These are phyloP conservation scores for Acorus calamus DNA, from an alignment of 106 monocot genomes.

Conservation along the genomic window DNA sequence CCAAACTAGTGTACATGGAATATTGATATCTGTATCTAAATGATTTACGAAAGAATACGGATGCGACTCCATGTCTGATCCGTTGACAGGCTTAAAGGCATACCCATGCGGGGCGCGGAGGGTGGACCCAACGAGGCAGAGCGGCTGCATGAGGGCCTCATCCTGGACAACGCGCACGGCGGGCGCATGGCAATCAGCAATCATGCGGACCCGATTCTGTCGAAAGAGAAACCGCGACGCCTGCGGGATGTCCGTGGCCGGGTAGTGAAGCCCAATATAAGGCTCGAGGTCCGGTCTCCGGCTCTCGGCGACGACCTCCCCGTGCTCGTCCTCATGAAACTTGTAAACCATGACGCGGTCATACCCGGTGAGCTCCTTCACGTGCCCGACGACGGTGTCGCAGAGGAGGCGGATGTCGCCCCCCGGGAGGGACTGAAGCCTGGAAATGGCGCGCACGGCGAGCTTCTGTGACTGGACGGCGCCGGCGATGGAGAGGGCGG, in stretches of 20 bases:
- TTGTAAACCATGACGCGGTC: conserved; percentile 93
- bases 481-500: conserved; percentile 72
- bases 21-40: no score
- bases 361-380: conserved; percentile 84
- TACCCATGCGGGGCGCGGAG: conserved; percentile 53
- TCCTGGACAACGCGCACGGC: conserved; percentile 73
- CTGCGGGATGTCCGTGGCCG: conserved; percentile 89
- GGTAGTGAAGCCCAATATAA: conserved; percentile 86
- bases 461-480: conserved; percentile 97
- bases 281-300: conserved; percentile 62
- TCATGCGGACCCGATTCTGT: conserved; percentile 93
- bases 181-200: conserved; percentile 61
- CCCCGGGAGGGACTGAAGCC: conserved; percentile 70
- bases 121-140: conserved; percentile 88
- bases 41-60: no score
- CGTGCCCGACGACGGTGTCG: conserved; percentile 64
- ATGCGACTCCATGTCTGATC: no score
- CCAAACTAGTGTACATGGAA: no score
- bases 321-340: conserved; percentile 94
- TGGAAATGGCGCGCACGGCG: conserved; percentile 78
- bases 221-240: conserved; percentile 80
- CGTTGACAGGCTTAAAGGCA: no score
- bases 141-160: conserved; percentile 45
- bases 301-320: conserved; percentile 82
- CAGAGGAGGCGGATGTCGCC: conserved; percentile 78